Evolutionary conservation across 345 rosid species (phyloP).

Genomic region (Syzygium oleosum): DNA sequence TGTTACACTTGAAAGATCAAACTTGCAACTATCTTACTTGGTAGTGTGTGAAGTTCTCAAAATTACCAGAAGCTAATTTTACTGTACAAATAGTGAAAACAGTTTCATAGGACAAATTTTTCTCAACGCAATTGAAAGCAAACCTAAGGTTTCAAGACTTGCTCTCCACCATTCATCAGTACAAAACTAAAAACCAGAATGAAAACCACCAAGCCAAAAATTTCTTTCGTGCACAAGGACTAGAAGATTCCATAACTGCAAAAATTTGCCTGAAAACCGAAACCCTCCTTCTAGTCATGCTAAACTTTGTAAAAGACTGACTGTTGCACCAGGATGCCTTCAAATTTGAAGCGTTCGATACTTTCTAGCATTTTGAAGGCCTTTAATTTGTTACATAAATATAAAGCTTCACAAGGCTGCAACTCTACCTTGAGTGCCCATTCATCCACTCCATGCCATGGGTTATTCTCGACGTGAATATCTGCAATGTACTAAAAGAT

Average conservation of each 20-base stretch:
- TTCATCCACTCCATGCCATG: conserved; percentile 78
- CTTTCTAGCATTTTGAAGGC: not conserved
- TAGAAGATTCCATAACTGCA: not conserved
- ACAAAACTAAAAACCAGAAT: not conserved
- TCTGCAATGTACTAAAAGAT: conserved; percentile 72
- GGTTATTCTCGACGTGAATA: conserved; percentile 58
- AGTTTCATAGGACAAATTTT: not conserved
- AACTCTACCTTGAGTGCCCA: conserved; percentile 79
- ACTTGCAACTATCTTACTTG: not conserved
- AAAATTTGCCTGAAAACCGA: not conserved
- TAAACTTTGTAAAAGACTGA: not conserved
- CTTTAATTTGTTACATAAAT: not conserved
- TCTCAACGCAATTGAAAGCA: not conserved
- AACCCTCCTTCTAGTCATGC: not conserved
- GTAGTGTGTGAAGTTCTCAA: not conserved
- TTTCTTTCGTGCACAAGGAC: not conserved
- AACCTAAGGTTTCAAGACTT: not conserved
- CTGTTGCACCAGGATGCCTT: not conserved
- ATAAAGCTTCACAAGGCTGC: not conserved
- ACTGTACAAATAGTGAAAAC: not conserved
- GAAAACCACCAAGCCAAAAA: not conserved
- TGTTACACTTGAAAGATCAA: not conserved
- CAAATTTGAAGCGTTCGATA: not conserved
- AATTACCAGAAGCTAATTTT: not conserved
- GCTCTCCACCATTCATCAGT: not conserved